Evolutionary conservation across 768 basidiomycete species (phyloP), one percentile per base, ranked within the genome.

Genomic region (Russula sp.): DNA sequence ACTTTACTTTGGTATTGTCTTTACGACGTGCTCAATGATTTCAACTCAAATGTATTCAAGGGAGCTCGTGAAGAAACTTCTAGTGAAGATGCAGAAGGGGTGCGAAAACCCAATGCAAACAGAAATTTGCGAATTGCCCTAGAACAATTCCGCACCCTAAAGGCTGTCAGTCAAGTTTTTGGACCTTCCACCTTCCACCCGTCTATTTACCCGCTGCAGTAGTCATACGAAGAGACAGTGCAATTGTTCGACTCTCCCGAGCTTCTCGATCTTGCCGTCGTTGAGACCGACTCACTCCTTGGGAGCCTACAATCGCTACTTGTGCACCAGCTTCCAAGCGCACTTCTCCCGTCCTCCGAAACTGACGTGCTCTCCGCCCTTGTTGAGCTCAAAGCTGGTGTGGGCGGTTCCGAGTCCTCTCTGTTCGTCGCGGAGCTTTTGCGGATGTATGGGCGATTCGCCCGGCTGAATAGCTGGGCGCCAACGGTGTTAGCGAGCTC

Each of bases 381-480:
- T 55, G 76, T 99, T 65, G 96, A 98, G 69, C 77, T 98, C 53
- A 96, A 96, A 70, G 84, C 94, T 0, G 96, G 94, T 16, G 92
- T 94, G 0, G 96, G 96, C 0, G 96, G 96, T 0, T 85, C 87
- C 0, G 96, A 99, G 73, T 82, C 94, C 2, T 83, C 85, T 20
- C 78, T 97, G 0, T 98, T 98, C 68, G 78, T 90, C 2, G 80
- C 76, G 0, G 88, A 95, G 56, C 72, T 98, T 34, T 69, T 91
- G 48, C 77, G 87, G 39, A 94, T 98, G 87, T 98, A 98, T 71
- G 75, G 81, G 31, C 82, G 90, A 14, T 79, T 86, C 20, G 85
- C 87, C 4, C 72, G 76, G 45, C 67, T 73, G 0, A 76, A 77
- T 14, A 78, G 78, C 0, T 97, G 92, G 91, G 79, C 81, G 44